A percentile compares a stretch with the other conserved stretches of the same genome.
Conservation (phyloP, 768 basidiomycete species). For the Nevesoporus exiguus region DNA sequence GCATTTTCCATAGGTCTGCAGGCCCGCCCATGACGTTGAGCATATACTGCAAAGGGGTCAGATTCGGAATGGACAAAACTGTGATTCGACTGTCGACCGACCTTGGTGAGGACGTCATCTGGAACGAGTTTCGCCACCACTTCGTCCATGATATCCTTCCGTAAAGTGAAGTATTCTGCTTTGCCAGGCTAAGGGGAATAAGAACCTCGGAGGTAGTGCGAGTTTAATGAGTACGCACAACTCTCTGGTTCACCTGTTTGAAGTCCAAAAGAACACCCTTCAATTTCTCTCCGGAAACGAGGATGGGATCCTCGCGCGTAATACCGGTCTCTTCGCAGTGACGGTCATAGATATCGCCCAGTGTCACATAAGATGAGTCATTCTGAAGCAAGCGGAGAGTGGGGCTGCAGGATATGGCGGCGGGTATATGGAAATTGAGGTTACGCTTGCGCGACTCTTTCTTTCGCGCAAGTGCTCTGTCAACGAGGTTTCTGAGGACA, state of each 20-base stretch:
- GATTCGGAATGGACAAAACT: not conserved
- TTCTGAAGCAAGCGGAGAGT: constrained; percentile 83
- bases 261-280: constrained; percentile 63
- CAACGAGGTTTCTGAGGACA: constrained; percentile 2
- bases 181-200: constrained; percentile 47
- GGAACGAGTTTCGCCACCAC: constrained; percentile 84
- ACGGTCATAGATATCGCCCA: constrained; percentile 93
- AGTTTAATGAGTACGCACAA: constrained; percentile 27
- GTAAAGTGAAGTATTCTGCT: constrained; percentile 63
- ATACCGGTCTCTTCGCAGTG: constrained; percentile 76
- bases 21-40: constrained; percentile 77
- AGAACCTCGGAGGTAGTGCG: not conserved
- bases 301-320: constrained; percentile 81
- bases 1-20: constrained; percentile 90
- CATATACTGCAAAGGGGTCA: constrained; percentile 68
- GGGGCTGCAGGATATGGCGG: constrained; percentile 80
- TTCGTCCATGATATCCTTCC: constrained; percentile 88
- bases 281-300: constrained; percentile 83
- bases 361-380: constrained; percentile 84
- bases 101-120: constrained; percentile 80
- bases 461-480: constrained; percentile 76
- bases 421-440: constrained; percentile 87
- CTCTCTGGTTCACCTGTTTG: constrained; percentile 44
- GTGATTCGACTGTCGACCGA: constrained; percentile 32
- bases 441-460: constrained; percentile 94